A percentile compares a stretch with the other conserved stretches of the same genome.
These are phyloP conservation scores for Ganoderma multipileum DNA, from an alignment of 1,284 basidiomycete genomes.

Conservation along the genomic window DNA sequence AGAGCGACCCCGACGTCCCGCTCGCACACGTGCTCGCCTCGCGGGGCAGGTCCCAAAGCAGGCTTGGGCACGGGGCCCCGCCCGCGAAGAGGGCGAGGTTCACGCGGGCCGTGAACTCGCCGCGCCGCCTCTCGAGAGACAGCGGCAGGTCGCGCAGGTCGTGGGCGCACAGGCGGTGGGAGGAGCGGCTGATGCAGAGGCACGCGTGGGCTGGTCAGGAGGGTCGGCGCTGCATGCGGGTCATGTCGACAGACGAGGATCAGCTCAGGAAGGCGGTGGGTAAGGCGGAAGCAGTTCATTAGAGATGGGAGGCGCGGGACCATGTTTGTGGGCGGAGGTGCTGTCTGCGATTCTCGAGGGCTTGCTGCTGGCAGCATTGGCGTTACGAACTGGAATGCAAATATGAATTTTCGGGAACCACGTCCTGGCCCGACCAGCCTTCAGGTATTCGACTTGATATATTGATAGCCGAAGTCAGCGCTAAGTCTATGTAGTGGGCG, in stretches of 20 bases:
- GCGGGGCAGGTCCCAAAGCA: not conserved
- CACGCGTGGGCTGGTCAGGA: not conserved
- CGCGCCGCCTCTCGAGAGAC: not conserved
- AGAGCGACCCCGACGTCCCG: constrained; percentile 2
- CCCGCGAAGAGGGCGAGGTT: not conserved
- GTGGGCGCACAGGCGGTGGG: constrained; percentile 5
- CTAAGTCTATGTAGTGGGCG: too few species aligned
- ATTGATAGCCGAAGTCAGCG: too few species aligned
- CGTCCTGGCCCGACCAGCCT: too few species aligned
- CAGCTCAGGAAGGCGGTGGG: not conserved
- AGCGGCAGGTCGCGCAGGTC: not conserved
- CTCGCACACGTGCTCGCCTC: not conserved
- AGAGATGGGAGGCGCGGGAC: not conserved
- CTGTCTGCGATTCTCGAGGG: too few species aligned
- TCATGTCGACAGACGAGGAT: not conserved
- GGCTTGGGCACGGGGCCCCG: not conserved
- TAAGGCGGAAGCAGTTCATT: not conserved
- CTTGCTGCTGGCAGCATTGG: too few species aligned
- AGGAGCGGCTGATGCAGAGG: constrained; percentile 6
- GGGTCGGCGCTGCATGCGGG: constrained; percentile 1
- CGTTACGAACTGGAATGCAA: too few species aligned
- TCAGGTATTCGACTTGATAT: too few species aligned
- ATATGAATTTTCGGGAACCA: too few species aligned
- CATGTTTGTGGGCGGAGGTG: not conserved
- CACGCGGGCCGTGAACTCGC: not conserved